phyloP scores from a whole-genome alignment of 1,284 basidiomycete genomes.

The Microbotryomycetes sp. region DNA sequence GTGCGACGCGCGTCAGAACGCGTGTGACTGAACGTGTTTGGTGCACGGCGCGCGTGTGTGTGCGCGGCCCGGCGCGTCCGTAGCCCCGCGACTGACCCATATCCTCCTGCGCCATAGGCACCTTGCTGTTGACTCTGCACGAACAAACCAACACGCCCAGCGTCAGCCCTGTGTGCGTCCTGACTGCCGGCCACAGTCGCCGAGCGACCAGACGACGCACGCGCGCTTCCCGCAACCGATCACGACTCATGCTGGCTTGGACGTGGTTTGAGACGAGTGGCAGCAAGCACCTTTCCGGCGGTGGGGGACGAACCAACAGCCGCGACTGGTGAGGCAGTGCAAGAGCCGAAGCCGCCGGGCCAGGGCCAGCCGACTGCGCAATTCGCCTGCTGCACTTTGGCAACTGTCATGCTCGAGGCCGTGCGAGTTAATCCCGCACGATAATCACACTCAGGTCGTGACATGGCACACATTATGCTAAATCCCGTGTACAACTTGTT shows the following conservation, averaged over 20 bases:
- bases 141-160: background rate
- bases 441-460: too few species aligned
- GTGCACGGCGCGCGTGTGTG: background rate
- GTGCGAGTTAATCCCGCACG: too few species aligned
- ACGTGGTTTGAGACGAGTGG: background rate
- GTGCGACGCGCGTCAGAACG: background rate
- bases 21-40: too few species aligned
- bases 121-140: background rate
- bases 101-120: conserved; percentile 19
- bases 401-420: background rate
- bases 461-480: too few species aligned
- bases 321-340: background rate
- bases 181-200: too few species aligned
- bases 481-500: too few species aligned
- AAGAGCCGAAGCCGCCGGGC: background rate
- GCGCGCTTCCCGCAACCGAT: conserved; percentile 29
- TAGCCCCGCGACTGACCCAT: background rate
- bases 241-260: conserved; percentile 12
- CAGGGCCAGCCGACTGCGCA: too few species aligned
- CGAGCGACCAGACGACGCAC: background rate
- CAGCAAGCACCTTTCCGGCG: too few species aligned
- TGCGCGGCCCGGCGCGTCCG: background rate
- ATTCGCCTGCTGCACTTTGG: background rate
- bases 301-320: too few species aligned
- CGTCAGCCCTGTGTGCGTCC: background rate